Conservation (phyloP, 352 stramenopile genomes). For the Albugo laibachii region DNA sequence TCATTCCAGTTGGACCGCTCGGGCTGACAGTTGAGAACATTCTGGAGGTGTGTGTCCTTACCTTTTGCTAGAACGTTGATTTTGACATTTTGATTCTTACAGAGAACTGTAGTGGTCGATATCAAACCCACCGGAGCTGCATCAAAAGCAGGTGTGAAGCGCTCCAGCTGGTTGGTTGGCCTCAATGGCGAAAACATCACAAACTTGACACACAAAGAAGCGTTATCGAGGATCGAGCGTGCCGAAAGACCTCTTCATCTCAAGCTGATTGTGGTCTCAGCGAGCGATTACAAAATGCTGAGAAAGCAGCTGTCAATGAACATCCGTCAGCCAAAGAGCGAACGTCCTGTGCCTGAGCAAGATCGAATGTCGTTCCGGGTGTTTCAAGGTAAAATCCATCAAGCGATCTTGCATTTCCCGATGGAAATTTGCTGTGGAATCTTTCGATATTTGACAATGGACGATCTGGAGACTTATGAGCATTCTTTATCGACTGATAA, state of each 20-base stretch:
- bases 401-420: slow-evolving; percentile 50
- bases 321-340: slow-evolving; percentile 67
- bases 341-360: slow-evolving; percentile 61
- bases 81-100: background rate
- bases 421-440: slow-evolving; percentile 34
- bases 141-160: slow-evolving; percentile 51
- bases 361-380: slow-evolving; percentile 73
- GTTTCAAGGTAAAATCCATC: slow-evolving; percentile 72
- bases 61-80: background rate
- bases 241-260: slow-evolving; percentile 45
- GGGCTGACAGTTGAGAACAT: slow-evolving; percentile 81
- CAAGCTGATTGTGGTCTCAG: slow-evolving; percentile 45
- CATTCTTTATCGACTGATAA: slow-evolving; percentile 8
- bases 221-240: slow-evolving; percentile 65
- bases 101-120: slow-evolving; percentile 73
- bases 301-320: slow-evolving; percentile 67
- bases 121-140: slow-evolving; percentile 67
- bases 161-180: slow-evolving; percentile 65
- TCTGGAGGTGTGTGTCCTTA: slow-evolving; percentile 21
- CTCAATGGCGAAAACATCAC: slow-evolving; percentile 61
- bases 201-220: slow-evolving; percentile 71
- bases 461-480: slow-evolving; percentile 20
- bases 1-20: slow-evolving; percentile 57
- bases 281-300: slow-evolving; percentile 45
- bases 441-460: slow-evolving; percentile 58